Conservation (phyloP, 2,329 filamentous ascomycete species). For the Colletotrichum orbiculare region DNA sequence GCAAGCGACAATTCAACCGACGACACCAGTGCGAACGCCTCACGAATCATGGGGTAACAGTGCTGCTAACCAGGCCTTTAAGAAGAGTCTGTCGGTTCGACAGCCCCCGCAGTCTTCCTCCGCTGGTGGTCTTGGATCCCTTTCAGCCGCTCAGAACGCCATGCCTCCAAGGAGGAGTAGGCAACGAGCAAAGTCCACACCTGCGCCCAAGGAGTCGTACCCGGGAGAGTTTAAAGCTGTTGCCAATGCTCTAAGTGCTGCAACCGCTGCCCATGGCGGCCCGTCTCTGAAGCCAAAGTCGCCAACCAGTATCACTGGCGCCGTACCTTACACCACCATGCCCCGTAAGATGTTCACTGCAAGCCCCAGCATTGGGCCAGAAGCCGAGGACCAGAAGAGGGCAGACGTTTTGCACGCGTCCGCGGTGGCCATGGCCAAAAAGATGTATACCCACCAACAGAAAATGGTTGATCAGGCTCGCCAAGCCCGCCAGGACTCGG, state of each 20-base stretch:
- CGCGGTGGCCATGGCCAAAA: conserved; percentile 88
- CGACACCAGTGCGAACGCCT: conserved; percentile 57
- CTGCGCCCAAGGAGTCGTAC: conserved; percentile 60
- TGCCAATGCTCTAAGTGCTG: conserved; percentile 78
- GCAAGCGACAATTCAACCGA: conserved; percentile 48
- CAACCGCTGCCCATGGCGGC: conserved; percentile 70
- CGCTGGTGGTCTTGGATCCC: conserved; percentile 61
- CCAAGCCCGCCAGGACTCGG: conserved; percentile 49
- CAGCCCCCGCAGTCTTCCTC: conserved; percentile 46
- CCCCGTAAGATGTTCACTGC: conserved; percentile 82
- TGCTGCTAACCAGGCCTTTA: conserved; percentile 76
- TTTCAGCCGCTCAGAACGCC: conserved; percentile 82
- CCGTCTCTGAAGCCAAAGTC: conserved; percentile 58
- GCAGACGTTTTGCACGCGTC: conserved; percentile 82
- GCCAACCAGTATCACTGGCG: conserved; percentile 69
- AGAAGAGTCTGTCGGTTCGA: conserved; percentile 48
- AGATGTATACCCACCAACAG: conserved; percentile 82
- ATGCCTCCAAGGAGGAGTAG: conserved; percentile 66
- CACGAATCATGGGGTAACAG: conserved; percentile 68
- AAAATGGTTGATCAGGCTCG: conserved; percentile 65
- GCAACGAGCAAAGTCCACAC: conserved; percentile 73
- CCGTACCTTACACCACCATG: conserved; percentile 75
- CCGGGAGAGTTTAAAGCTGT: conserved; percentile 70
- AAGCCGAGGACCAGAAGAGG: conserved; percentile 78
- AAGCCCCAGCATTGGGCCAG: conserved; percentile 75